Evolutionary conservation across 73 alveolate genomes (phyloP), one percentile per base, ranked within the genome.

Genomic region (Diophrys appendiculata): DNA sequence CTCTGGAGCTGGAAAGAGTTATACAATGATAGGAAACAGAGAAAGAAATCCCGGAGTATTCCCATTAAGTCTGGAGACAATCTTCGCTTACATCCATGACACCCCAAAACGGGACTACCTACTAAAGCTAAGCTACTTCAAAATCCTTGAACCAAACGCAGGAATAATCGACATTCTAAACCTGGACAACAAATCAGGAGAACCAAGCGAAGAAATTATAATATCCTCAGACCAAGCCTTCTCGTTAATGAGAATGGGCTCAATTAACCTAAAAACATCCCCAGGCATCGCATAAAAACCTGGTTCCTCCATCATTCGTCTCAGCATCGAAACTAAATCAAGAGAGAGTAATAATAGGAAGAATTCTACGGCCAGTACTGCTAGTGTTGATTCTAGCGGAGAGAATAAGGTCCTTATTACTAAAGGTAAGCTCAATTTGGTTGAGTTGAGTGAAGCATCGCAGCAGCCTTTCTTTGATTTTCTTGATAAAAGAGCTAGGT

Each of bases 1-100:
- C 55, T 83, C 95, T n/a, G 90, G 92, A 28, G 29, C 90, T 52
- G 95, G 95, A 0, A 89, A 89, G 33, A 69, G 92, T n/a, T 82
- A 84, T 72, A 85, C 92, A 0, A 78, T 89, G 80, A 78, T 85
- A 84, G 95, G 95, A 8, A 84, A 78, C 34, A 56, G 70, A 52
- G 79, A 86, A 14, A 72, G 53, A n/a, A 54, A 35, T 29, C 84
- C 83, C 14, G 93, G 93, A n/a, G 32, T 86, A n/a, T 52, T 81
- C 28, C 85, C 73, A 1, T 32, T 76, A n/a, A 26, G 84, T 31
- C 65, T 86, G 28, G 90, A 86, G 33, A 32, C 87, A 11, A 18
- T 78, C 1, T 78, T 78, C 68, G 80, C 87, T 26, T 78, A 78
- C 33, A 78, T 78, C 1, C 69, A 78, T 78, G 60, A 43, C 18